Evolutionary conservation across 192 early-diverging fungal species (phyloP).

Genomic region (Obelidium mucronatum): DNA sequence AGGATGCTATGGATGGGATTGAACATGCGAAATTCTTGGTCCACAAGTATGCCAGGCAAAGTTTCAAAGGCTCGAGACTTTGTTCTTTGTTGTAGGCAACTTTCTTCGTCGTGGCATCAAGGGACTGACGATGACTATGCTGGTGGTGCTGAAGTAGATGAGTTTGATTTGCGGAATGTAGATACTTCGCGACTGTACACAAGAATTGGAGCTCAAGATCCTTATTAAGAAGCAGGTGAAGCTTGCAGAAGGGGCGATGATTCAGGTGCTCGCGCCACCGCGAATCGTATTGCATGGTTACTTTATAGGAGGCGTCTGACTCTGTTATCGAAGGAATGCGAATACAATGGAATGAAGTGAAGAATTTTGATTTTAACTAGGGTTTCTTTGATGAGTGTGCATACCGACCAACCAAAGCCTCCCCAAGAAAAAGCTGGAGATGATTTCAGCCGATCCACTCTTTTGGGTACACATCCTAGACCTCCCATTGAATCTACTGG

Average conservation of each 20-base stretch:
- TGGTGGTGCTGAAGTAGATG: not conserved
- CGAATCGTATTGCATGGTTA: not conserved
- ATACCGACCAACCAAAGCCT: too few species aligned
- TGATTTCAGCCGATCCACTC: too few species aligned
- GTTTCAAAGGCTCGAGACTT: not conserved
- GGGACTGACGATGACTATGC: not conserved
- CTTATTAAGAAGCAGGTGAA: not conserved
- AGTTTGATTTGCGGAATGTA: not conserved
- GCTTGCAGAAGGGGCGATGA: conserved; percentile 1
- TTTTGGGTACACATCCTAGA: too few species aligned
- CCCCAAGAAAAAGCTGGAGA: too few species aligned
- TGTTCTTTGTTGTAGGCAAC: not conserved
- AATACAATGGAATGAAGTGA: too few species aligned
- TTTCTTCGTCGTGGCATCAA: not conserved
- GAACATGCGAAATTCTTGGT: not conserved
- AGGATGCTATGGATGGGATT: not conserved
- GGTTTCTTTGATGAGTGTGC: too few species aligned
- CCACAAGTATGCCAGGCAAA: too few species aligned
- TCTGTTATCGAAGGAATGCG: not conserved
- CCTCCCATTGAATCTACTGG: too few species aligned
- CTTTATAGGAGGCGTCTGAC: not conserved
- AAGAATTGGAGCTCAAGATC: not conserved
- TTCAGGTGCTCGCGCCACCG: not conserved
- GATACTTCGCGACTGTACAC: not conserved
- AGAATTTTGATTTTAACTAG: too few species aligned